Evolutionary conservation across 805 yeast species (phyloP), one percentile per base, ranked within the genome.

Genomic region (Saturnispora sekii): DNA sequence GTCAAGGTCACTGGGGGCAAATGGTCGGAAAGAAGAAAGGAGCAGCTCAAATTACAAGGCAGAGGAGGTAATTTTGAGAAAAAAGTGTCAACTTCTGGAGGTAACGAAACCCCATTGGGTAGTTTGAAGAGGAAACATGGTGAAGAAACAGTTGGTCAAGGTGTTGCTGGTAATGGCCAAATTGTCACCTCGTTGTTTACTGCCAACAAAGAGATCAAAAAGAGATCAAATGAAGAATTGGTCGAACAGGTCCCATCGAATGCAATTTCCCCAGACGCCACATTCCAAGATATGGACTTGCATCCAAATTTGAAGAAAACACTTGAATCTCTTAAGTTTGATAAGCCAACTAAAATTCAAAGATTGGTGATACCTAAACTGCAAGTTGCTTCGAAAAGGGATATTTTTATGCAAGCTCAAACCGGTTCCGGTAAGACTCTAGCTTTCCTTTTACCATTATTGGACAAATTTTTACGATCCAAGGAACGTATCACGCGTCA

Each of bases 371-470:
- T 88, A 9, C 96, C 97, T 16, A 68, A 69, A 42, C 60, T 79
- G 28, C 40, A 43, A 12, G 43, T 38, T 52, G 70, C 26, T 21
- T 21, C 36, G 35, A 40, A 33, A 41, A 63, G 68, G 30, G 98
- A 93, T 63, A 66, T 88, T 45, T 84, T 93, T 53, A 84, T 93
- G 39, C 94, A 88, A 58, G 96, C 99, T 0, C 97, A 94, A 64
- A 93, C 99, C 0, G 99, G 99, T 43, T 89, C 97, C 0, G 99
- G 99, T 63, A 93, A 93, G 63, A 93, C 99, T 0, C 64, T 93
- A 45, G 81, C 97, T 0, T 94, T 84, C 60, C 67, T 82, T 3
- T 65, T 94, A 33, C 99, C 98, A 1, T 80, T 94, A 16, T 62
- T 90, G 50, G 79, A 84, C 51, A 73, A 77, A 48, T 68, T 93